Conservation (phyloP, 148 eudicot genomes). For the Diospyros kaki region DNA sequence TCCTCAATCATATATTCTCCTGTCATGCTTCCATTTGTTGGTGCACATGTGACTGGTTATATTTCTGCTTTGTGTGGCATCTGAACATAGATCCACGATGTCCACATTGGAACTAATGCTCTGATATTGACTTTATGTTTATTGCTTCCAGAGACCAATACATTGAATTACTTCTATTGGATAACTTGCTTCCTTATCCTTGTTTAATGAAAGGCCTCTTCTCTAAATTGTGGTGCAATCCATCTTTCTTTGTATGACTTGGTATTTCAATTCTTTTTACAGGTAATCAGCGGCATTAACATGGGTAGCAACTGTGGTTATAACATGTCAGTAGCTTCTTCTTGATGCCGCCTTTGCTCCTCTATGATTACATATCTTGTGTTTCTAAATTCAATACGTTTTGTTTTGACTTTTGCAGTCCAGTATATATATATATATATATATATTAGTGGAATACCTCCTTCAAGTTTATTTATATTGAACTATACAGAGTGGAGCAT, state of each 20-base stretch:
- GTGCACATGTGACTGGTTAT: background rate
- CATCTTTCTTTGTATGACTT: background rate
- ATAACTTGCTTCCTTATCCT: background rate
- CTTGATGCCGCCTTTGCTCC: background rate
- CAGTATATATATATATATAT: background rate
- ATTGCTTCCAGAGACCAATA: background rate
- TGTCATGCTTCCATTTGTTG: background rate
- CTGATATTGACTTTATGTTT: background rate
- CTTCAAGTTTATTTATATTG: background rate
- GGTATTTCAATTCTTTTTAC: slow-evolving; percentile 15
- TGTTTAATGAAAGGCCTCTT: background rate
- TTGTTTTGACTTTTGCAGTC: background rate
- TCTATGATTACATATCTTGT: background rate
- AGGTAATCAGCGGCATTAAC: slow-evolving; percentile 98
- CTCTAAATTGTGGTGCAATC: slow-evolving; percentile 7
- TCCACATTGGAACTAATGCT: background rate
- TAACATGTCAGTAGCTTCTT: slow-evolving; percentile 65
- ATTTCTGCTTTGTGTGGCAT: slow-evolving; percentile 2
- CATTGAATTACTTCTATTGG: background rate
- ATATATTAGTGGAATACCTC: background rate
- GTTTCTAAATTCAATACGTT: background rate
- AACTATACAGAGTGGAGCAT: background rate
- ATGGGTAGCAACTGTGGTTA: slow-evolving; percentile 95
- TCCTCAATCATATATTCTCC: background rate
- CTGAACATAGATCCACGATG: background rate